Percentiles rank a stretch among this genome's conserved stretches.
Evolutionary conservation across 208 protist species (phyloP).

Genomic region (Wallacemonas sp.): DNA sequence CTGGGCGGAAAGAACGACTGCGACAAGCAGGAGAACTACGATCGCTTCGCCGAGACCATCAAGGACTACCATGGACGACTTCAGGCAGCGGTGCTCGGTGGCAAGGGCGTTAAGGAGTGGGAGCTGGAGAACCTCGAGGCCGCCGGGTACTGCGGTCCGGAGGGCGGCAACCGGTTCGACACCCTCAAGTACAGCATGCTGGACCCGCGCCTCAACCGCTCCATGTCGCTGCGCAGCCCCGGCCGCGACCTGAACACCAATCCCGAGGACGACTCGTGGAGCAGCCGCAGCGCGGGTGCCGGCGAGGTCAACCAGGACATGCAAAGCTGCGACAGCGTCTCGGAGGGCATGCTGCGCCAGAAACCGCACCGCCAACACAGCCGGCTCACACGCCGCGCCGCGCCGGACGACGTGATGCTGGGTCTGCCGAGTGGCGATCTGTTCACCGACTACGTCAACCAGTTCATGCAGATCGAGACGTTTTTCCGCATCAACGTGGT

Average conservation of each 20-base stretch:
- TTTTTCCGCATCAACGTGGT: constrained; percentile 59
- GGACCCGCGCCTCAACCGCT: constrained; percentile 6
- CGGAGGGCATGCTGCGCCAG: constrained; percentile 2
- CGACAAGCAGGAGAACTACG: constrained; percentile 54
- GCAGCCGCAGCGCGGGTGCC: constrained; percentile 12
- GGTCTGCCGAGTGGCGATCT: constrained; percentile 21
- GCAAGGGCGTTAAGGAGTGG: constrained; percentile 75
- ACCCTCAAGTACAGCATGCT: constrained; percentile 20
- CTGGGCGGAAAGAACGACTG: constrained; percentile 76
- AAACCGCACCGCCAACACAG: background rate
- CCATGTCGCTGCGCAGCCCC: background rate
- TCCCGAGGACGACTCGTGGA: constrained; percentile 14
- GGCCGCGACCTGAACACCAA: constrained; percentile 12
- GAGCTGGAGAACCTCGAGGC: constrained; percentile 55
- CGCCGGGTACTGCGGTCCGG: constrained; percentile 30
- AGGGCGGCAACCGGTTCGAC: constrained; percentile 19
- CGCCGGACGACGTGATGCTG: background rate
- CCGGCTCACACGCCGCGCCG: background rate
- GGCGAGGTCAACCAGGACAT: constrained; percentile 32
- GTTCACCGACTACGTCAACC: constrained; percentile 46
- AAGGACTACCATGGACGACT: constrained; percentile 53
- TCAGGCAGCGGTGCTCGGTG: constrained; percentile 42
- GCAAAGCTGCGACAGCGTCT: constrained; percentile 34
- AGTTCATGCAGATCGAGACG: constrained; percentile 52
- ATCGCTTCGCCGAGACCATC: constrained; percentile 40